A percentile compares a stretch with the other conserved stretches of the same genome.
These are phyloP conservation scores for Metschnikowia cerradonensis DNA, from an alignment of 805 yeast genomes.

Conservation along the genomic window DNA sequence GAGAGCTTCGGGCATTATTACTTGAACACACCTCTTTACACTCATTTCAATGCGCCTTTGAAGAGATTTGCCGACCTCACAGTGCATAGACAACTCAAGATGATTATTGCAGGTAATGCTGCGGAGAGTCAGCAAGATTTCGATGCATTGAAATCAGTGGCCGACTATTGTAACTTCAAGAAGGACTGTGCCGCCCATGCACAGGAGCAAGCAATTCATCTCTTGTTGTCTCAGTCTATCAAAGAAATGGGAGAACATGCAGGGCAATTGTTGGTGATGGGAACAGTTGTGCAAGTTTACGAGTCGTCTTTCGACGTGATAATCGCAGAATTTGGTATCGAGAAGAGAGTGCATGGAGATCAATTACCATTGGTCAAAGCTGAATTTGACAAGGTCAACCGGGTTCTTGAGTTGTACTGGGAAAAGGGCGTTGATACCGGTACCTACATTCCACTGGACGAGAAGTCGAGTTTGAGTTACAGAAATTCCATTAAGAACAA, in stretches of 20 bases:
- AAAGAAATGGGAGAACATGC: conserved; percentile 66
- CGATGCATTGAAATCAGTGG: conserved; percentile 71
- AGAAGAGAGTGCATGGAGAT: conserved; percentile 95
- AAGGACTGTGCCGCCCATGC: conserved; percentile 91
- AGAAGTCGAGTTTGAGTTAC: conserved; percentile 70
- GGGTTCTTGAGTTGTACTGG: conserved; percentile 83
- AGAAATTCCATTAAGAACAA: conserved; percentile 75
- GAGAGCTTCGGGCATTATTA: conserved; percentile 76
- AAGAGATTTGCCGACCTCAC: conserved; percentile 88
- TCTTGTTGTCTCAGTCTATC: conserved; percentile 77
- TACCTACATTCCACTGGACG: conserved; percentile 87
- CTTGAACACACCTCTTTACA: conserved; percentile 77
- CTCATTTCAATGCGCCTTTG: conserved; percentile 91
- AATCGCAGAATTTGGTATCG: conserved; percentile 90
- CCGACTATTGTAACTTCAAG: conserved; percentile 93
- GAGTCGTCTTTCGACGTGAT: conserved; percentile 94
- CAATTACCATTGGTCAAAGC: conserved; percentile 91
- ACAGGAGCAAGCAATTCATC: conserved; percentile 91
- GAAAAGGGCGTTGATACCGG: conserved; percentile 90
- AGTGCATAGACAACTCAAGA: conserved; percentile 87
- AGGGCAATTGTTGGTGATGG: conserved; percentile 81
- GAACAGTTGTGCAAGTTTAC: conserved; percentile 85
- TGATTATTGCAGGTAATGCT: conserved; percentile 44
- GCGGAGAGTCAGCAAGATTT: conserved; percentile 42
- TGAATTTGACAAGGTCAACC: conserved; percentile 70